A percentile compares a stretch with the other conserved stretches of the same genome.
These are phyloP conservation scores for Syncephalastrum monosporum DNA, from an alignment of 371 early-diverging fungal genomes.

Conservation along the genomic window DNA sequence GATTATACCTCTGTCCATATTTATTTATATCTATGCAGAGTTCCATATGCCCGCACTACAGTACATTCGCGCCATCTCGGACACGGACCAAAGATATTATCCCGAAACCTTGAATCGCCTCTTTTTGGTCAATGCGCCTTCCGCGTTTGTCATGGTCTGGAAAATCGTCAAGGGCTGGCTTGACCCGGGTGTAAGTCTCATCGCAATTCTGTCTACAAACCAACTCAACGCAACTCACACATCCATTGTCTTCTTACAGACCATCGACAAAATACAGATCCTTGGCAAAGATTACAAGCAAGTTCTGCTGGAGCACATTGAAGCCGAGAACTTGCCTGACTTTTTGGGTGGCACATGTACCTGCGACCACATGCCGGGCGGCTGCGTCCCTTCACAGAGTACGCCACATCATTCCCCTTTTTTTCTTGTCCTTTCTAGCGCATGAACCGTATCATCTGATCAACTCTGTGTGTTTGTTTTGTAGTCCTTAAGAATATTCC, in stretches of 20 bases:
- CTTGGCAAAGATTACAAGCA: slow-evolving; percentile 67
- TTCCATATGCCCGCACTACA: slow-evolving; percentile 77
- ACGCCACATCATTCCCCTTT: neutral
- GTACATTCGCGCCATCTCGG: slow-evolving; percentile 72
- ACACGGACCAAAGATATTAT: slow-evolving; percentile 79
- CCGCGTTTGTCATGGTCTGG: slow-evolving; percentile 81
- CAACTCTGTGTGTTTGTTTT: neutral
- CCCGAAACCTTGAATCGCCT: slow-evolving; percentile 81
- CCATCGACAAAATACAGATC: slow-evolving; percentile 79
- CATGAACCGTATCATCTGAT: neutral
- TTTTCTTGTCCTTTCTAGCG: neutral
- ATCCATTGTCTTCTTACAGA: slow-evolving; percentile 20
- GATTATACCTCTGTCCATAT: neutral
- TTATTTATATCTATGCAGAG: slow-evolving; percentile 37
- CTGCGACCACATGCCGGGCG: slow-evolving; percentile 81
- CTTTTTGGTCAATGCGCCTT: slow-evolving; percentile 82
- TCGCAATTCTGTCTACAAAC: neutral
- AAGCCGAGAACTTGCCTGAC: slow-evolving; percentile 72
- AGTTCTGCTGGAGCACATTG: slow-evolving; percentile 68
- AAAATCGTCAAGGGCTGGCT: slow-evolving; percentile 80
- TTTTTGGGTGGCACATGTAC: slow-evolving; percentile 80
- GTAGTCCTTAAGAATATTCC: slow-evolving; percentile 38
- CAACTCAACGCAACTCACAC: neutral
- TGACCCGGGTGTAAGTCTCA: slow-evolving; percentile 66
- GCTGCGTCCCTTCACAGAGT: slow-evolving; percentile 62